These are phyloP conservation scores for Boletus coccyginus DNA, from an alignment of 768 basidiomycete species.

Conservation along the genomic window DNA sequence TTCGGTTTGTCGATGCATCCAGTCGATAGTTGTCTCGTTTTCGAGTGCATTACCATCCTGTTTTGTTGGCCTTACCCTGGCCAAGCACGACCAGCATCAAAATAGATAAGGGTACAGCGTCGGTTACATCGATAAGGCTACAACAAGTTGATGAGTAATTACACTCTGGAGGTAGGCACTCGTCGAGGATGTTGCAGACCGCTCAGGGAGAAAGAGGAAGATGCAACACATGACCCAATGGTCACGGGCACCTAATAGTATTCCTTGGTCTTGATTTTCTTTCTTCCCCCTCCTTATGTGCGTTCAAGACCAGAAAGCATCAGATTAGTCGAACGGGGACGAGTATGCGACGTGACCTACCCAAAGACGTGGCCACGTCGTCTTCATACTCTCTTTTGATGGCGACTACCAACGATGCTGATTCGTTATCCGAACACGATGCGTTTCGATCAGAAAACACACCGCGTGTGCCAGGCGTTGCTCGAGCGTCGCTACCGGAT, in stretches of 20 bases:
- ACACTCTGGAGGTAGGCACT: too few relatives aligned
- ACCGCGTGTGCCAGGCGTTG: background rate
- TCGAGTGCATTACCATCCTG: too few relatives aligned
- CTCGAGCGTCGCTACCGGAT: background rate
- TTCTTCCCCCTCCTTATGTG: slow-evolving; percentile 1
- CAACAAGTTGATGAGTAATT: too few relatives aligned
- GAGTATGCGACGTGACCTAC: background rate
- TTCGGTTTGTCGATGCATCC: too few relatives aligned
- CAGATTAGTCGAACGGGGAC: background rate
- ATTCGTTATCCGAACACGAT: background rate
- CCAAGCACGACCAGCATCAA: too few relatives aligned
- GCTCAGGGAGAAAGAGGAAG: too few relatives aligned
- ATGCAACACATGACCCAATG: too few relatives aligned
- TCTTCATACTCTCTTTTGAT: slow-evolving; percentile 17
- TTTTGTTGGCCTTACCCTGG: too few relatives aligned
- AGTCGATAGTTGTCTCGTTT: too few relatives aligned
- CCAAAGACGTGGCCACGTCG: background rate
- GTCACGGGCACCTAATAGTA: background rate
- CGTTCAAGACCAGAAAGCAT: background rate
- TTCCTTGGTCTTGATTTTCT: slow-evolving; percentile 20
- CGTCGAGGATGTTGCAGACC: too few relatives aligned
- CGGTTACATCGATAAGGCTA: too few relatives aligned
- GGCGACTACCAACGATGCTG: background rate
- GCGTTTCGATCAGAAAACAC: background rate
- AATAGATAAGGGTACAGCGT: too few relatives aligned